Evolutionary conservation across 2,329 filamentous ascomycete genomes (phyloP).

Genomic region (Penicillium sp.): DNA sequence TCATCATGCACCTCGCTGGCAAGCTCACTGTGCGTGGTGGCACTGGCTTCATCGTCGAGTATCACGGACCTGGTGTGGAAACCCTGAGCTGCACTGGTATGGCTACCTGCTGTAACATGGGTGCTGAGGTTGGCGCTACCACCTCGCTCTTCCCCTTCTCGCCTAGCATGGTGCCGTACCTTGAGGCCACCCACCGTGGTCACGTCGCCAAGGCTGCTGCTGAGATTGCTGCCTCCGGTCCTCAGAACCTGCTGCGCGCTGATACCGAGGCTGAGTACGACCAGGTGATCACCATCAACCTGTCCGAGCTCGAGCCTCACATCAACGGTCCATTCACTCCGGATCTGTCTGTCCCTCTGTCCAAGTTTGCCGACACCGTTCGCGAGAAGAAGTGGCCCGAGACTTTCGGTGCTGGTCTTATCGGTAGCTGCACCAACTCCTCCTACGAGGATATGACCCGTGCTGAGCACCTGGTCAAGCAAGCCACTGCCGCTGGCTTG

Average conservation of each 20-base stretch:
- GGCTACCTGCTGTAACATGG: conserved; percentile 76
- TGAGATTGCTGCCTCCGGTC: conserved; percentile 65
- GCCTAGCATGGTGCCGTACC: conserved; percentile 96
- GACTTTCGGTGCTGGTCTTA: conserved; percentile 93
- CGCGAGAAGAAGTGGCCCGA: conserved; percentile 95
- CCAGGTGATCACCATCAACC: conserved; percentile 92
- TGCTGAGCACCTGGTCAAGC: conserved; percentile 84
- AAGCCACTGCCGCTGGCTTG: conserved; percentile 87
- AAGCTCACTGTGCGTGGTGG: conserved; percentile 98
- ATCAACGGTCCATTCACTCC: conserved; percentile 99
- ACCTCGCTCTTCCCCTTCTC: conserved; percentile 98
- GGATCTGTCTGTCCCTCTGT: conserved; percentile 95
- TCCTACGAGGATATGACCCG: conserved; percentile 90
- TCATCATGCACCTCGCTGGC: conserved; percentile 95
- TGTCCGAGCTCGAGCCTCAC: conserved; percentile 91
- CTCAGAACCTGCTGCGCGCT: conserved; percentile 66
- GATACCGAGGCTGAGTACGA: conserved; percentile 95
- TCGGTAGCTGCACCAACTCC: conserved; percentile 97
- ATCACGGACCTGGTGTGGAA: conserved; percentile 68
- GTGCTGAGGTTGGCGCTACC: conserved; percentile 68
- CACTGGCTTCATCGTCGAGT: conserved; percentile 74
- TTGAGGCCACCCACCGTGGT: conserved; percentile 83
- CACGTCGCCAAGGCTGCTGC: conserved; percentile 89
- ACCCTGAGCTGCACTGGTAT: conserved; percentile 79
- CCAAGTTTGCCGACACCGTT: conserved; percentile 92